phyloP scores from a whole-genome alignment of 1,139 yeast genomes.

The Hyphopichia khmerensis region DNA sequence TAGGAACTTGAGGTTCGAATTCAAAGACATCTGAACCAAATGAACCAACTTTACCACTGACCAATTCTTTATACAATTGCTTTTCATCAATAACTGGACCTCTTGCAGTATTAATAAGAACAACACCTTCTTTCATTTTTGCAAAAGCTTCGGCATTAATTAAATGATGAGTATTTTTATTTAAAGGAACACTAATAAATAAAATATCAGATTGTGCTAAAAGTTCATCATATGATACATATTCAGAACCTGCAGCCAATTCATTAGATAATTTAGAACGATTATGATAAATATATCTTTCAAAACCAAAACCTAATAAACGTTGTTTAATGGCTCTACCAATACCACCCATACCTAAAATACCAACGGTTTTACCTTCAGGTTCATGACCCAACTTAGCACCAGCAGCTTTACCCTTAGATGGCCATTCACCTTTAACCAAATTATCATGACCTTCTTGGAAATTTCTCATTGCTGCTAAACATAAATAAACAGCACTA shows the following conservation, averaged over 20 bases:
- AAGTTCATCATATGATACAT: slow-evolving; percentile 57
- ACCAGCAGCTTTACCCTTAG: slow-evolving; percentile 23
- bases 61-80: slow-evolving; percentile 60
- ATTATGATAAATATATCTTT: slow-evolving; percentile 58
- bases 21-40: slow-evolving; percentile 87
- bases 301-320: slow-evolving; percentile 64
- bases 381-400: slow-evolving; percentile 48
- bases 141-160: slow-evolving; percentile 50
- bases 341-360: slow-evolving; percentile 77
- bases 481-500: slow-evolving; percentile 63
- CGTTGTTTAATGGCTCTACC: slow-evolving; percentile 68
- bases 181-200: slow-evolving; percentile 63
- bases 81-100: slow-evolving; percentile 73
- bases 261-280: slow-evolving; percentile 53
- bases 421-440: slow-evolving; percentile 59
- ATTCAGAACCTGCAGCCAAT: slow-evolving; percentile 56
- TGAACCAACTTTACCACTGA: slow-evolving; percentile 66
- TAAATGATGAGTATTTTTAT: slow-evolving; percentile 56
- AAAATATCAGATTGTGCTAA: slow-evolving; percentile 55
- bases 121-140: slow-evolving; percentile 65
- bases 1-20: slow-evolving; percentile 69
- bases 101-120: slow-evolving; percentile 68
- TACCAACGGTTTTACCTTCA: slow-evolving; percentile 59
- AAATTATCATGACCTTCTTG: slow-evolving; percentile 44
- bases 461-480: slow-evolving; percentile 71